Conservation (phyloP, 495 filamentous ascomycete species). For the Trichodelitschia bisporula region DNA sequence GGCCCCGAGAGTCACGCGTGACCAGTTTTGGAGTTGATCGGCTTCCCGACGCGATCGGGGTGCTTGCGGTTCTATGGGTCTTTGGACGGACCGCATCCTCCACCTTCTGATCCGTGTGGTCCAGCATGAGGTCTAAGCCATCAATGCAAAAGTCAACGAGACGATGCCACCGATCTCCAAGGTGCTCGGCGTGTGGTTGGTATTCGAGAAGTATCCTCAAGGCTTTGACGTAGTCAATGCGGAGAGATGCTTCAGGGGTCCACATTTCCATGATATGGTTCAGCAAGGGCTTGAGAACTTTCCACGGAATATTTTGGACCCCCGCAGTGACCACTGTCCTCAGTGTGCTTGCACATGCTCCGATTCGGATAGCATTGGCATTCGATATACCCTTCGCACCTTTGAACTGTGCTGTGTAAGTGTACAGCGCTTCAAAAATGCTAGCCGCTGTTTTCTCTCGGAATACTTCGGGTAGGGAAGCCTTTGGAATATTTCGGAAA, state of each 20-base stretch:
- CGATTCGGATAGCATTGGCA: constrained; percentile 30
- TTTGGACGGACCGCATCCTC: too few relatives aligned
- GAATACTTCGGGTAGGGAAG: too few relatives aligned
- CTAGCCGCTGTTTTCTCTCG: too few relatives aligned
- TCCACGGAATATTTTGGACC: constrained; percentile 38
- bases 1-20: too few relatives aligned
- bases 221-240: constrained; percentile 54
- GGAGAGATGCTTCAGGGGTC: constrained; percentile 35
- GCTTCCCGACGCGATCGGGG: too few relatives aligned
- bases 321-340: constrained; percentile 45
- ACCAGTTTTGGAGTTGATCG: too few relatives aligned
- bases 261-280: too few relatives aligned
- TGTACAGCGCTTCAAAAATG: too few relatives aligned
- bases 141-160: constrained; percentile 42
- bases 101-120: too few relatives aligned
- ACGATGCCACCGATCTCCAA: constrained; percentile 41
- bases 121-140: constrained; percentile 9
- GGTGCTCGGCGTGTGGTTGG: constrained; percentile 53
- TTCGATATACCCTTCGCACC: constrained; percentile 24
- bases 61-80: too few relatives aligned
- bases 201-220: constrained; percentile 43
- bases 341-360: constrained; percentile 44
- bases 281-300: constrained; percentile 51
- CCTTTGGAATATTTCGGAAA: too few relatives aligned
- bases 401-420: constrained; percentile 29